These are phyloP conservation scores for Cercospora sp. DNA, from an alignment of 2,329 filamentous ascomycete genomes.

Conservation along the genomic window DNA sequence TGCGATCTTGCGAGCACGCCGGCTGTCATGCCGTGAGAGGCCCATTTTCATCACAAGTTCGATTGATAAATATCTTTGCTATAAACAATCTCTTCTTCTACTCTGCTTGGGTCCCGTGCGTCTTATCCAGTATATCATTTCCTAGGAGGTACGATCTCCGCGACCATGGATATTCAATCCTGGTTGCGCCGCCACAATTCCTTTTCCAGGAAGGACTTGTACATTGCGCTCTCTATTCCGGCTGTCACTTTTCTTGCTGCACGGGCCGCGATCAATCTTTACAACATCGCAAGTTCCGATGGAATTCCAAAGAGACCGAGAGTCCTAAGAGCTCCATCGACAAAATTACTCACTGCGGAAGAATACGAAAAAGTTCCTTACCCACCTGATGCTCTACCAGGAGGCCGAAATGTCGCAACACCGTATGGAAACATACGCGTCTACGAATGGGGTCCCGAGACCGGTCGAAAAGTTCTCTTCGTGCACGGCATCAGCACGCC, in stretches of 20 bases:
- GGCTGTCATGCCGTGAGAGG: conserved; percentile 10
- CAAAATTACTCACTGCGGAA: conserved; percentile 17
- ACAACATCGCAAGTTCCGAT: conserved; percentile 13
- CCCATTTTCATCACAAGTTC: neutral
- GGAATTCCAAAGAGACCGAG: conserved; percentile 10
- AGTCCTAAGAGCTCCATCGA: conserved; percentile 22
- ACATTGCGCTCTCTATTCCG: conserved; percentile 28
- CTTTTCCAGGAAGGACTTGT: conserved; percentile 24
- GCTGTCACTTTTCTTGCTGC: conserved; percentile 22
- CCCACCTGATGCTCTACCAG: conserved; percentile 68
- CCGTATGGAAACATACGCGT: conserved; percentile 71
- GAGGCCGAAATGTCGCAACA: conserved; percentile 65
- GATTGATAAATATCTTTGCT: neutral
- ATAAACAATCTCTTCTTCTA: neutral
- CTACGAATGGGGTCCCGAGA: conserved; percentile 77
- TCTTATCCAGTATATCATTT: neutral
- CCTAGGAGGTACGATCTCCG: neutral
- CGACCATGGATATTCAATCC: conserved; percentile 13
- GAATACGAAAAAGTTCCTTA: conserved; percentile 51
- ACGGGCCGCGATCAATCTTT: conserved; percentile 18
- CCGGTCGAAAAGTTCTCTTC: conserved; percentile 70
- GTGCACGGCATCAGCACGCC: conserved; percentile 83
- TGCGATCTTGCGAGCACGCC: conserved; percentile 5
- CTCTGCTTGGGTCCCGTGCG: too few species aligned
- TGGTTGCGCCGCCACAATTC: conserved; percentile 4